Conservation (phyloP, 192 early-diverging fungal species). For the Geosiphon pyriformis region DNA sequence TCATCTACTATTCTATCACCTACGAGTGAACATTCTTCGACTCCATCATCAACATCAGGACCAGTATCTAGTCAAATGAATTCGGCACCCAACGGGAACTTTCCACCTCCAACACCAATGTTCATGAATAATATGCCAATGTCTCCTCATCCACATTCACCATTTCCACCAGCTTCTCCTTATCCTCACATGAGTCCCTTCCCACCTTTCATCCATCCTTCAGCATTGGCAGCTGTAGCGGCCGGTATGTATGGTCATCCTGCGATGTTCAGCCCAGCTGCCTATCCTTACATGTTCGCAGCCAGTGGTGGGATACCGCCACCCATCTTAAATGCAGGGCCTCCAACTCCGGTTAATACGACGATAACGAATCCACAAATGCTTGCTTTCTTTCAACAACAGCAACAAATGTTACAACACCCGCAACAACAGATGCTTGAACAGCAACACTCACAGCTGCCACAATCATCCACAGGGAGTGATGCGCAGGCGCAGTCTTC, state of each 20-base stretch:
- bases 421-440: background rate
- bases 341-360: conserved; percentile 12
- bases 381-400: conserved; percentile 20
- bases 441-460: conserved; percentile 5
- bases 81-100: background rate
- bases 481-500: conserved; percentile 24
- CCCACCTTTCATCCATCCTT: conserved; percentile 21
- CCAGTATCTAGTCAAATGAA: background rate
- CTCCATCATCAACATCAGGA: background rate
- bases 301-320: conserved; percentile 14
- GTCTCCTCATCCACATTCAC: conserved; percentile 23
- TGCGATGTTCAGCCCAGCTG: conserved; percentile 20
- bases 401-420: conserved; percentile 3
- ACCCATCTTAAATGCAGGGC: conserved; percentile 11
- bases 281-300: conserved; percentile 23
- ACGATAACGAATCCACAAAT: conserved; percentile 9
- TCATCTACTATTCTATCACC: background rate
- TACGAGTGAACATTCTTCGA: conserved; percentile 7
- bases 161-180: conserved; percentile 20
- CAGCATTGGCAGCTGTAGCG: conserved; percentile 21
- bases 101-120: conserved; percentile 21
- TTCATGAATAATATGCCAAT: conserved; percentile 26
- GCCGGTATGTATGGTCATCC: conserved; percentile 26
- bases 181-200: conserved; percentile 27
- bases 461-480: conserved; percentile 15